Evolutionary conservation across 805 yeast species (phyloP).

Genomic region (Maudiozyma bulderi): DNA sequence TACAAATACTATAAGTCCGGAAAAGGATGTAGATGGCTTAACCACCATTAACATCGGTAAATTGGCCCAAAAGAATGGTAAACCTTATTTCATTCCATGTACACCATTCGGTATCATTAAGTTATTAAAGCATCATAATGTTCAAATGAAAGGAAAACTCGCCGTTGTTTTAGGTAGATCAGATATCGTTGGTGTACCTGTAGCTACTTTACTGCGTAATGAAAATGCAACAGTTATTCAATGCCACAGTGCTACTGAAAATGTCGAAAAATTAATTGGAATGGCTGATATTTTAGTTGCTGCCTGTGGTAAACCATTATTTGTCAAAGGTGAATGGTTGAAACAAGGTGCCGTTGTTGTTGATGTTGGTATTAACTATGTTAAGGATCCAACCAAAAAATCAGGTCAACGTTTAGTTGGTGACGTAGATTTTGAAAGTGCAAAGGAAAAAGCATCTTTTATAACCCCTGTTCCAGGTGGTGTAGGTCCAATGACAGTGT

Average conservation of each 20-base stretch:
- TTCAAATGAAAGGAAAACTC: slow-evolving; percentile 50
- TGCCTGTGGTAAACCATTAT: slow-evolving; percentile 83
- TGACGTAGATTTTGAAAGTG: slow-evolving; percentile 77
- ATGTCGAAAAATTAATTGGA: slow-evolving; percentile 41
- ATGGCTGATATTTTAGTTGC: slow-evolving; percentile 74
- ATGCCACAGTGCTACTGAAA: slow-evolving; percentile 58
- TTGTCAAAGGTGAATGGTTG: slow-evolving; percentile 79
- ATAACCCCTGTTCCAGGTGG: slow-evolving; percentile 99
- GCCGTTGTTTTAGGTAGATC: slow-evolving; percentile 84
- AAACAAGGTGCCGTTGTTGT: slow-evolving; percentile 78
- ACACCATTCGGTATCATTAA: slow-evolving; percentile 76
- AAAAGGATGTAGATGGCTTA: slow-evolving; percentile 79
- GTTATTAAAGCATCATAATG: slow-evolving; percentile 47
- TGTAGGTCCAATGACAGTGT: slow-evolving; percentile 99
- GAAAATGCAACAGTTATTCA: slow-evolving; percentile 69
- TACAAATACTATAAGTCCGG: slow-evolving; percentile 55
- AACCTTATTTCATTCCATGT: slow-evolving; percentile 67
- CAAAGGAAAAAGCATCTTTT: slow-evolving; percentile 47
- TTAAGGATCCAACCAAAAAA: slow-evolving; percentile 63
- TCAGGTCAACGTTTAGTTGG: slow-evolving; percentile 86
- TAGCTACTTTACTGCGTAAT: slow-evolving; percentile 58
- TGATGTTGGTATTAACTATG: slow-evolving; percentile 92
- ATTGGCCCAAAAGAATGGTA: slow-evolving; percentile 61
- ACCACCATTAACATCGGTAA: slow-evolving; percentile 73
- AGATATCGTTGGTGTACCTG: slow-evolving; percentile 78